These are phyloP conservation scores for Metschnikowia borealis DNA, from an alignment of 805 yeast species.

Conservation along the genomic window DNA sequence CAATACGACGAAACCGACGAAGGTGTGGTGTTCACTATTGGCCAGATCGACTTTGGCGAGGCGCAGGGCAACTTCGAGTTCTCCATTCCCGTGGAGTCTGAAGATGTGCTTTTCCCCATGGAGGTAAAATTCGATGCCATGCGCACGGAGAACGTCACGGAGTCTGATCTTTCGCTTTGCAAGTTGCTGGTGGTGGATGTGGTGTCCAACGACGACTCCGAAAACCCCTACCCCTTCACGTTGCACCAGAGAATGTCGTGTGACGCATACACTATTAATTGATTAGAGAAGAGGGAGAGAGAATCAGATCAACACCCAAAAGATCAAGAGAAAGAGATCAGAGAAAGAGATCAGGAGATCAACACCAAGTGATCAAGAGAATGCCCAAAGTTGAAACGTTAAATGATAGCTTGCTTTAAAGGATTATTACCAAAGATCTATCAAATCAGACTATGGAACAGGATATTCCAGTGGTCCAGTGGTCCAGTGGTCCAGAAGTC, in stretches of 20 bases:
- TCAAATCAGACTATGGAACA: no score
- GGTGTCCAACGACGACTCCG: constrained; percentile 47
- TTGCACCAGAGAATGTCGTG: constrained; percentile 53
- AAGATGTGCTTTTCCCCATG: constrained; percentile 88
- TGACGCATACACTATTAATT: constrained; percentile 57
- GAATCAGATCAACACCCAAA: no score
- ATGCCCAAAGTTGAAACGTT: no score
- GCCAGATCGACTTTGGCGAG: constrained; percentile 47
- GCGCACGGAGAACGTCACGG: constrained; percentile 37
- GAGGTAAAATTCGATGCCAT: constrained; percentile 57
- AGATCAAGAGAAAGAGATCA: no score
- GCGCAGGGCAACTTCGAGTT: constrained; percentile 77
- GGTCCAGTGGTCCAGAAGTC: no score
- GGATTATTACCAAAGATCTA: no score
- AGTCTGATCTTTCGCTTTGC: constrained; percentile 51
- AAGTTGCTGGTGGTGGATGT: constrained; percentile 61
- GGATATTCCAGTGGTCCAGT: no score
- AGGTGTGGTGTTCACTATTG: constrained; percentile 66
- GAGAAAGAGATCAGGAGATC: no score
- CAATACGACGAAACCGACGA: constrained; percentile 58
- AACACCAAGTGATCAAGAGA: no score
- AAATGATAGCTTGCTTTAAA: no score
- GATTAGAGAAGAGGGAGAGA: not conserved
- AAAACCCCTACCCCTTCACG: constrained; percentile 64
- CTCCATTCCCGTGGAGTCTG: constrained; percentile 66